Percentiles rank a stretch among this genome's conserved stretches.
These are phyloP conservation scores for Pythium inflatum DNA, from an alignment of 352 stramenopile genomes.

Conservation along the genomic window DNA sequence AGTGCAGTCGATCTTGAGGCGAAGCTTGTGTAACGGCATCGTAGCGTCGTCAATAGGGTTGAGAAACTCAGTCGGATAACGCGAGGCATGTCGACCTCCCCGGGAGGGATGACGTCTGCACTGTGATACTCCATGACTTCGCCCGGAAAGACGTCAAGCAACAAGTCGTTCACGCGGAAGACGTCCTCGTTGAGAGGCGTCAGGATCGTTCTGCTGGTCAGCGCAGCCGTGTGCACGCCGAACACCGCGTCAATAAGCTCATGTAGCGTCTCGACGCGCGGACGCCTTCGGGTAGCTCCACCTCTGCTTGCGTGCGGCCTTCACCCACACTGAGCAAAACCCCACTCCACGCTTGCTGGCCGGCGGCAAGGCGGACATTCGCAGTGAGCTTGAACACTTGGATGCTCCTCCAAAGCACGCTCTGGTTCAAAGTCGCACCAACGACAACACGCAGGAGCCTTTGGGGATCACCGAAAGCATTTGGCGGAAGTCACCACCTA, in stretches of 20 bases:
- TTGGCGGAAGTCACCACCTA: slow-evolving; percentile 22
- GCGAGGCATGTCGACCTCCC: background rate
- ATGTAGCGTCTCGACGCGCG: background rate
- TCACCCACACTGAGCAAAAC: slow-evolving; percentile 10
- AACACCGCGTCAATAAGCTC: slow-evolving; percentile 6
- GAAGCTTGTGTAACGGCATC: slow-evolving; percentile 16
- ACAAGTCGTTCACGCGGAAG: background rate
- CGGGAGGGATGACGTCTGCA: background rate
- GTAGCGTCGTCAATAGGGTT: slow-evolving; percentile 8
- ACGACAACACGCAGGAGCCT: background rate
- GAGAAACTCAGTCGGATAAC: slow-evolving; percentile 17
- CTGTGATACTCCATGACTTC: background rate
- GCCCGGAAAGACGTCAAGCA: background rate
- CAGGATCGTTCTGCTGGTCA: slow-evolving; percentile 7
- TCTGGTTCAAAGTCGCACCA: background rate
- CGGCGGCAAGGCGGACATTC: background rate
- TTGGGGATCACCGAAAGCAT: slow-evolving; percentile 9
- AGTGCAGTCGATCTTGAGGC: background rate
- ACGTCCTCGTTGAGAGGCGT: slow-evolving; percentile 19
- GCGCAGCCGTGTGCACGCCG: background rate
- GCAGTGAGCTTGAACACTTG: slow-evolving; percentile 5
- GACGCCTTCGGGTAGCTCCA: background rate
- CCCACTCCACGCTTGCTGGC: slow-evolving; percentile 10
- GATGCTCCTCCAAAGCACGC: background rate
- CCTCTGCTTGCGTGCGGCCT: background rate